phyloP scores from a whole-genome alignment of 208 protist genomes.

The Wallacemonas sp. region DNA sequence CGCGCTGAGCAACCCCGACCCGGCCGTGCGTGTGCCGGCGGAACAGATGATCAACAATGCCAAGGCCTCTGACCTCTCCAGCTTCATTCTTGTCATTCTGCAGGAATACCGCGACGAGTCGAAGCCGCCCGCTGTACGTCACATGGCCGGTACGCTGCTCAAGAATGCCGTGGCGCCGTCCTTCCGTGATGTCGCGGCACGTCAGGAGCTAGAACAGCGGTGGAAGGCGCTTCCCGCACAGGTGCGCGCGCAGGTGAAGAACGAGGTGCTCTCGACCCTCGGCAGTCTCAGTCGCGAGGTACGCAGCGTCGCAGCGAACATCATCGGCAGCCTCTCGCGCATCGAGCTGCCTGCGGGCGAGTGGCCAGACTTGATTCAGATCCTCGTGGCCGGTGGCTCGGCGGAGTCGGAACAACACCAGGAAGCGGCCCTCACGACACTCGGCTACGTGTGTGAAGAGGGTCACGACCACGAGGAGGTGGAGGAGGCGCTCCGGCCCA shows the following conservation, averaged over 20 bases:
- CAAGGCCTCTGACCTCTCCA: constrained; percentile 63
- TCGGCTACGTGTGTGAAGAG: constrained; percentile 98
- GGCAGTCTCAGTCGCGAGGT: constrained; percentile 73
- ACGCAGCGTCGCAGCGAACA: constrained; percentile 92
- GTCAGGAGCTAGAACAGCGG: constrained; percentile 52
- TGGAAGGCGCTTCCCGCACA: constrained; percentile 64
- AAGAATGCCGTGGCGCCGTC: constrained; percentile 95
- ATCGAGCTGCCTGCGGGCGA: constrained; percentile 94
- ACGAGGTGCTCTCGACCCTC: constrained; percentile 78
- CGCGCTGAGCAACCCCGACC: constrained; percentile 67
- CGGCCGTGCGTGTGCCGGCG: constrained; percentile 63
- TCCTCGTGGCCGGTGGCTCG: constrained; percentile 74
- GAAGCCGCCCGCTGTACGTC: constrained; percentile 75
- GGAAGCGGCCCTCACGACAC: constrained; percentile 91
- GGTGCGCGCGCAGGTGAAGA: constrained; percentile 65
- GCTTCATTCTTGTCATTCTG: constrained; percentile 87
- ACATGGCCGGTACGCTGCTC: constrained; percentile 93
- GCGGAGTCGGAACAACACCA: constrained; percentile 66
- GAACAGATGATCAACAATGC: constrained; percentile 70
- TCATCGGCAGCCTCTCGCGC: constrained; percentile 93
- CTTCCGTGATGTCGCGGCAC: constrained; percentile 68
- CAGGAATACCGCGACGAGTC: constrained; percentile 90
- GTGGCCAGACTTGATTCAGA: constrained; percentile 92
- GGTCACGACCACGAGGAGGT: constrained; percentile 71
- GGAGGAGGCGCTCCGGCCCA: constrained; percentile 55